Conservation (phyloP, 2,329 filamentous ascomycete genomes). For the Chaetoscypha palmicola region DNA sequence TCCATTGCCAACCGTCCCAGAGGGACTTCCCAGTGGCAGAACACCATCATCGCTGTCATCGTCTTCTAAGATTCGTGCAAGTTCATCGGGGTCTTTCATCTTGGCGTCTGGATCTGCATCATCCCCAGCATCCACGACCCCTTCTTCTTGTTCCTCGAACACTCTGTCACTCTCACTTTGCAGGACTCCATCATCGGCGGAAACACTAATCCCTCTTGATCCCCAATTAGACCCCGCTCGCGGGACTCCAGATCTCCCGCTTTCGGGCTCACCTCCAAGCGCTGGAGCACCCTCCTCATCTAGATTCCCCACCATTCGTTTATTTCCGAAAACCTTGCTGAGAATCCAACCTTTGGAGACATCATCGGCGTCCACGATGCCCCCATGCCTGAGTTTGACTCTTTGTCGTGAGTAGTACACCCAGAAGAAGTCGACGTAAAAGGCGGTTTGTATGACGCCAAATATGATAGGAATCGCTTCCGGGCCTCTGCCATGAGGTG, state of each 20-base stretch:
- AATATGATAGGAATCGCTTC: conserved; percentile 76
- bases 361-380: conserved; percentile 85
- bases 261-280: conserved; percentile 24
- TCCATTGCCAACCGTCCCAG: conserved; percentile 21
- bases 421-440: conserved; percentile 94
- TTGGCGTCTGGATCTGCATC: conserved; percentile 54
- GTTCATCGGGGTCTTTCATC: conserved; percentile 61
- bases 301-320: conserved; percentile 44
- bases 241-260: neutral
- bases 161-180: conserved; percentile 41
- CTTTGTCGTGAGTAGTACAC: conserved; percentile 91
- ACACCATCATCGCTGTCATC: conserved; percentile 30
- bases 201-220: conserved; percentile 57
- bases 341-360: conserved; percentile 80
- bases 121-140: conserved; percentile 35
- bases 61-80: conserved; percentile 52
- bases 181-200: conserved; percentile 55
- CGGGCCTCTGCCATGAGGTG: conserved; percentile 52
- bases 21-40: conserved; percentile 7
- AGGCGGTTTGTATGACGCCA: conserved; percentile 78
- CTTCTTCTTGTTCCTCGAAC: conserved; percentile 38
- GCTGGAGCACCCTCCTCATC: conserved; percentile 22
- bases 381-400: conserved; percentile 84
- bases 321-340: conserved; percentile 64
- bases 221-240: conserved; percentile 43